Percentiles rank a stretch among this genome's conserved stretches.
These are phyloP conservation scores for Cydonia oblonga DNA, from an alignment of 331 rosid species.

Conservation along the genomic window DNA sequence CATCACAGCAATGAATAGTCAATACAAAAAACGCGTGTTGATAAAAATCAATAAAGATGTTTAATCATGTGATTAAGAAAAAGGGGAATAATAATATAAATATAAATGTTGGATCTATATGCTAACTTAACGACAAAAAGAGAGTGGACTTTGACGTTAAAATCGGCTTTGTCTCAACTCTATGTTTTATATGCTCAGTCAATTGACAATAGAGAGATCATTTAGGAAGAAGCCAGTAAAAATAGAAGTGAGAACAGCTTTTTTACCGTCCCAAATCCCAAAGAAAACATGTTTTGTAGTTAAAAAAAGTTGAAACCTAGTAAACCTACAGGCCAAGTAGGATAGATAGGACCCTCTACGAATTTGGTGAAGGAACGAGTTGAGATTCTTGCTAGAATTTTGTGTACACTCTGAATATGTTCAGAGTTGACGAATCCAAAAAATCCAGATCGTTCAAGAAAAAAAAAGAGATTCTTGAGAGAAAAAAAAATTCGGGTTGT, in stretches of 20 bases:
- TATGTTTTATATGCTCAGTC: neutral
- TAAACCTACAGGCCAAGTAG: conserved; percentile 17
- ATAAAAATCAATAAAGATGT: neutral
- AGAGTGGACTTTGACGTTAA: neutral
- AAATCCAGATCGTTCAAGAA: fast-evolving
- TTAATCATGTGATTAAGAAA: too few relatives aligned
- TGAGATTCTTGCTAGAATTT: too few relatives aligned
- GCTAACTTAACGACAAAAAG: neutral
- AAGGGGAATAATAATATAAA: too few relatives aligned
- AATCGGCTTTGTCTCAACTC: neutral
- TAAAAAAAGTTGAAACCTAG: conserved; percentile 39
- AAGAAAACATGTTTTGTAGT: conserved; percentile 21
- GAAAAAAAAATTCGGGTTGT: fast-evolving
- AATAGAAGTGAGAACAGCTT: conserved; percentile 21
- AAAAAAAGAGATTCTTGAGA: too few relatives aligned
- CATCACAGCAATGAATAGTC: neutral
- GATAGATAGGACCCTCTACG: conserved; percentile 8
- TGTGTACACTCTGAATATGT: too few relatives aligned
- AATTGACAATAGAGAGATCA: neutral
- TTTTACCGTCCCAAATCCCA: conserved; percentile 45
- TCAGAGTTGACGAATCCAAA: too few relatives aligned
- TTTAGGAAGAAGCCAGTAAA: neutral
- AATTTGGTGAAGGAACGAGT: neutral
- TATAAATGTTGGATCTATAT: neutral
- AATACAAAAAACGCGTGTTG: neutral